These are phyloP conservation scores for Arthroderma sp. DNA, from an alignment of 2,329 filamentous ascomycete species.

Conservation along the genomic window DNA sequence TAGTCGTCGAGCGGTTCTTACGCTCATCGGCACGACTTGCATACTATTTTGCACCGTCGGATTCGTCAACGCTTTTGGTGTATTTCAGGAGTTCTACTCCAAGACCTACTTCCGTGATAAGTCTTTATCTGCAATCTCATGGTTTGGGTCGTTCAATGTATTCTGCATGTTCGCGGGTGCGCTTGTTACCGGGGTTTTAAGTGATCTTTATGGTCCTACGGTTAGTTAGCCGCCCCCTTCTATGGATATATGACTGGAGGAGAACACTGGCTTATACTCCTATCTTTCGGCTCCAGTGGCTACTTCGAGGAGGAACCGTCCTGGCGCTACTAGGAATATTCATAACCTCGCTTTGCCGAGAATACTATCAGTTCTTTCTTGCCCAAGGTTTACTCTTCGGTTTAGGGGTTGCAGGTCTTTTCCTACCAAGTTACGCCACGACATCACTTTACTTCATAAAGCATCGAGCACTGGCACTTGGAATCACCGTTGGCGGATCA, in stretches of 20 bases:
- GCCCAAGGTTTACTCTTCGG: conserved; percentile 28
- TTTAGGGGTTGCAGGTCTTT: conserved; percentile 21
- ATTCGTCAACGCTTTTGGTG: conserved; percentile 29
- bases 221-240: too few species aligned
- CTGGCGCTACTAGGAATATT: conserved; percentile 20
- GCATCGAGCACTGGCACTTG: conserved; percentile 46
- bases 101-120: conserved; percentile 17
- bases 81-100: conserved; percentile 27
- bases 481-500: conserved; percentile 48
- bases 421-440: conserved; percentile 24
- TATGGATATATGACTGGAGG: too few species aligned
- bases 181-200: conserved; percentile 19
- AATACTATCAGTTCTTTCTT: conserved; percentile 31
- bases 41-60: conserved; percentile 29
- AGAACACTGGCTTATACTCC: too few species aligned
- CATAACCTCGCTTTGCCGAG: conserved; percentile 28
- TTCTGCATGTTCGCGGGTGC: conserved; percentile 25
- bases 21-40: conserved; percentile 22
- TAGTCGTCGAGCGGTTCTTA: conserved; percentile 9
- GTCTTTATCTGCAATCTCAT: conserved; percentile 24
- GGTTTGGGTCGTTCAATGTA: conserved; percentile 24
- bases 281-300: conserved; percentile 18
- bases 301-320: conserved; percentile 21
- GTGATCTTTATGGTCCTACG: conserved; percentile 25
- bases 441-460: conserved; percentile 16